These are phyloP conservation scores for Backusella parvicylindrica DNA, from an alignment of 192 early-diverging fungal species.

Conservation along the genomic window DNA sequence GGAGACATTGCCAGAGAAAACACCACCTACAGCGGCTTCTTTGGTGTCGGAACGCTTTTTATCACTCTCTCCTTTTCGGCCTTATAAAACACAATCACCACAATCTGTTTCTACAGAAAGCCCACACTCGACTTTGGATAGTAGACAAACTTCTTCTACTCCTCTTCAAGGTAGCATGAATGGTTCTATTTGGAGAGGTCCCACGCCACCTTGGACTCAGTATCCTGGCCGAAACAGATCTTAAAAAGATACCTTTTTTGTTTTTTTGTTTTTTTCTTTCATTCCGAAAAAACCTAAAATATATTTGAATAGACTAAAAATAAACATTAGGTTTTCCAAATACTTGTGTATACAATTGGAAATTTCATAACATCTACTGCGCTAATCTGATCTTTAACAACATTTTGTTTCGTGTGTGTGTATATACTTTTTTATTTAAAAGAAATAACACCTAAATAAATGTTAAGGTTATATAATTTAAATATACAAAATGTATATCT, in stretches of 20 bases:
- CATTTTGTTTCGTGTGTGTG: background rate
- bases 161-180: background rate
- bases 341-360: background rate
- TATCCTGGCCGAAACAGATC: background rate
- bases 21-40: background rate
- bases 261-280: background rate
- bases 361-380: background rate
- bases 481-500: background rate
- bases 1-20: background rate
- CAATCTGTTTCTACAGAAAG: background rate
- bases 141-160: background rate
- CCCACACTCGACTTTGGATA: background rate
- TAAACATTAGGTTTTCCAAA: background rate
- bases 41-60: background rate
- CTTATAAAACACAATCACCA: background rate
- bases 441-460: background rate
- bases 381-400: background rate
- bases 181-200: background rate
- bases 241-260: background rate
- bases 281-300: background rate
- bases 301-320: slow-evolving; percentile 11
- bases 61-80: background rate
- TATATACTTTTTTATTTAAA: background rate
- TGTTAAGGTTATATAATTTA: background rate
- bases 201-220: slow-evolving; percentile 7